Evolutionary conservation across 2,329 filamentous ascomycete genomes (phyloP).

Genomic region (Colletotrichum shisoi): DNA sequence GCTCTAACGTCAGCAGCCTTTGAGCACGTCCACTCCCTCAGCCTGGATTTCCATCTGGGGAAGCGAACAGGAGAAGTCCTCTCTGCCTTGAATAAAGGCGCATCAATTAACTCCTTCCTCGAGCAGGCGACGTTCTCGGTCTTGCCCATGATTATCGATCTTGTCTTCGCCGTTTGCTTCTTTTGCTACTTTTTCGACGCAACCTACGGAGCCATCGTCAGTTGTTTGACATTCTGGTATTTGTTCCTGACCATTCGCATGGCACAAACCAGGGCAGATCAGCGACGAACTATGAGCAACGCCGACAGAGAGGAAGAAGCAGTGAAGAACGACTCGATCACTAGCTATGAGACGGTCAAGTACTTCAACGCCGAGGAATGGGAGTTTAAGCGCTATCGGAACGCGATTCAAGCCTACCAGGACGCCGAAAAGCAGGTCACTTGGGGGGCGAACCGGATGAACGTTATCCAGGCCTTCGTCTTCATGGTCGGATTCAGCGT

Average conservation of each 20-base stretch:
- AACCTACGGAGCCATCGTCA: slow-evolving; percentile 82
- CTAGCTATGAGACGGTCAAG: slow-evolving; percentile 96
- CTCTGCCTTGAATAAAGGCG: slow-evolving; percentile 94
- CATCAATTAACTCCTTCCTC: slow-evolving; percentile 93
- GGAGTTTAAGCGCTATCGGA: slow-evolving; percentile 76
- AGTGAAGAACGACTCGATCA: slow-evolving; percentile 98
- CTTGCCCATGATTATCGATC: slow-evolving; percentile 90
- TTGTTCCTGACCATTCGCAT: slow-evolving; percentile 96
- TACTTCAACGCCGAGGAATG: slow-evolving; percentile 87
- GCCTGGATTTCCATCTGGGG: slow-evolving; percentile 93
- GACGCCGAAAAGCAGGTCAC: slow-evolving; percentile 78
- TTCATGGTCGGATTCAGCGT: slow-evolving; percentile 80
- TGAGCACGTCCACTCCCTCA: slow-evolving; percentile 94
- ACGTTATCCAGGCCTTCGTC: slow-evolving; percentile 79
- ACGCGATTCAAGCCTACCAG: slow-evolving; percentile 76
- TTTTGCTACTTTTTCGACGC: slow-evolving; percentile 79
- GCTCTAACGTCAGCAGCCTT: slow-evolving; percentile 94
- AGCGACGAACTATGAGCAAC: slow-evolving; percentile 92
- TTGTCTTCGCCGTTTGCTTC: slow-evolving; percentile 83
- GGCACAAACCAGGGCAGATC: slow-evolving; percentile 90
- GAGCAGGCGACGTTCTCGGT: slow-evolving; percentile 97
- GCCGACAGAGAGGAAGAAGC: slow-evolving; percentile 94
- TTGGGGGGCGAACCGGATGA: slow-evolving; percentile 79
- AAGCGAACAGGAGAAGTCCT: slow-evolving; percentile 97
- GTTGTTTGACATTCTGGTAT: slow-evolving; percentile 93